Percentiles rank a stretch among this genome's conserved stretches.
Conservation (phyloP, 106 monocot genomes). For the Platanthera zijinensis region DNA sequence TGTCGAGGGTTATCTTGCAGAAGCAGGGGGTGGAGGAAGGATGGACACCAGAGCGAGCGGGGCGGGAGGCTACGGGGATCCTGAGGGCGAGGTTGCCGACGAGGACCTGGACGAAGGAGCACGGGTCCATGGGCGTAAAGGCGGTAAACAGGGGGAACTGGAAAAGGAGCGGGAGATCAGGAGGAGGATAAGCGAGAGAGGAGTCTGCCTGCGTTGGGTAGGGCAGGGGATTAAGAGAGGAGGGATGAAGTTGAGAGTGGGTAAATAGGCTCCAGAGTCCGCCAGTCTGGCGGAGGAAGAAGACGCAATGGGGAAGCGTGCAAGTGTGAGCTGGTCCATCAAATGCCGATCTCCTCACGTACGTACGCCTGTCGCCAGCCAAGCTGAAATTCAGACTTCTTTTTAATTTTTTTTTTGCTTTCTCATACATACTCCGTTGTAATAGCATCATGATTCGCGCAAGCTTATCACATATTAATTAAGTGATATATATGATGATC, state of each 20-base stretch:
- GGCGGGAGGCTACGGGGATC: slow-evolving; percentile 58
- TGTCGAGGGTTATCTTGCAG: slow-evolving; percentile 63
- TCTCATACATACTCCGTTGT: too few relatives aligned
- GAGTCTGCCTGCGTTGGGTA: neutral
- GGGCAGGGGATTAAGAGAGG: neutral
- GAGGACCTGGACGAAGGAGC: slow-evolving; percentile 69
- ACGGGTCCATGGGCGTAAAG: slow-evolving; percentile 60
- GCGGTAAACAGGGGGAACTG: too few relatives aligned
- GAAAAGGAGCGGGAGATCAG: neutral
- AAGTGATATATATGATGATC: too few relatives aligned
- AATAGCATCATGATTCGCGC: too few relatives aligned
- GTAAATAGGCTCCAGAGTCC: rapidly evolving
- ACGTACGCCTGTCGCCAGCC: too few relatives aligned
- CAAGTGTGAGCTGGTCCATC: neutral
- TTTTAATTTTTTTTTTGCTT: too few relatives aligned
- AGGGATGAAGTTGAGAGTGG: neutral
- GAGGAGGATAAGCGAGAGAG: neutral
- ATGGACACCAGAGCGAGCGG: slow-evolving; percentile 71
- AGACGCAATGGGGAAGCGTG: neutral
- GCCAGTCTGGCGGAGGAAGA: neutral
- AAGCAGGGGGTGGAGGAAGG: slow-evolving; percentile 79
- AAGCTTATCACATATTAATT: too few relatives aligned
- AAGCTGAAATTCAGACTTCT: too few relatives aligned
- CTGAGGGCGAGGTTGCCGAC: slow-evolving; percentile 81
- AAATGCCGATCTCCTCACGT: too few relatives aligned